Percentiles rank a stretch among this genome's conserved stretches.
Conservation (phyloP, 139 green algal species). For the Chlamydomonas incerta region DNA sequence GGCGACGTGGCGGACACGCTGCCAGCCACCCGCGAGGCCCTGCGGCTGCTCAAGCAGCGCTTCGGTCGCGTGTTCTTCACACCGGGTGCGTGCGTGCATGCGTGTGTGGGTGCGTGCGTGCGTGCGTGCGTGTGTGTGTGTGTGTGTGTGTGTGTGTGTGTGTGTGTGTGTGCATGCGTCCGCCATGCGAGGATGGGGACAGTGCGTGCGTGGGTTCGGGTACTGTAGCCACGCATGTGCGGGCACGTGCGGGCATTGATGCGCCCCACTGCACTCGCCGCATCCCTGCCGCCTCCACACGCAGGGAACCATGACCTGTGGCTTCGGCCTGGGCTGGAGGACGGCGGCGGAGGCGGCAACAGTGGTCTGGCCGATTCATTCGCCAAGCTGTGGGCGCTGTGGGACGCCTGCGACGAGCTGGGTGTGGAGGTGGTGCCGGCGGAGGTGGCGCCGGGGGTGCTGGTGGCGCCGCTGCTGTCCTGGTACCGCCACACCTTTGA, state of each 20-base stretch:
- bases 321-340: constrained; percentile 24
- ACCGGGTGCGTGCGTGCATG: not conserved
- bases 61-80: constrained; percentile 33
- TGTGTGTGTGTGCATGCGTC: too few relatives aligned
- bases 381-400: constrained; percentile 43
- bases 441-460: constrained; percentile 21
- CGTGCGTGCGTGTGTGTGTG: not conserved
- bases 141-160: too few relatives aligned
- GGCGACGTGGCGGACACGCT: constrained; percentile 27
- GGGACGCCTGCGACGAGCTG: constrained; percentile 25
- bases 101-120: not conserved
- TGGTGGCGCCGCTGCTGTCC: constrained; percentile 48
- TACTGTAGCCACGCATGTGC: too few relatives aligned
- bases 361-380: not conserved
- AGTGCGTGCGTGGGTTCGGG: too few relatives aligned
- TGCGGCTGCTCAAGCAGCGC: constrained; percentile 23
- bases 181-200: too few relatives aligned
- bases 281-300: too few relatives aligned
- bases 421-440: constrained; percentile 46
- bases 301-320: constrained; percentile 44
- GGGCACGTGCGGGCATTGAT: too few relatives aligned
- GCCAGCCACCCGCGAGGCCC: not conserved
- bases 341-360: not conserved
- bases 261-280: too few relatives aligned
- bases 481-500: constrained; percentile 51